Evolutionary conservation across 495 filamentous ascomycete species (phyloP), one percentile per base, ranked within the genome.

Genomic region (Hypoxylon trugodes): DNA sequence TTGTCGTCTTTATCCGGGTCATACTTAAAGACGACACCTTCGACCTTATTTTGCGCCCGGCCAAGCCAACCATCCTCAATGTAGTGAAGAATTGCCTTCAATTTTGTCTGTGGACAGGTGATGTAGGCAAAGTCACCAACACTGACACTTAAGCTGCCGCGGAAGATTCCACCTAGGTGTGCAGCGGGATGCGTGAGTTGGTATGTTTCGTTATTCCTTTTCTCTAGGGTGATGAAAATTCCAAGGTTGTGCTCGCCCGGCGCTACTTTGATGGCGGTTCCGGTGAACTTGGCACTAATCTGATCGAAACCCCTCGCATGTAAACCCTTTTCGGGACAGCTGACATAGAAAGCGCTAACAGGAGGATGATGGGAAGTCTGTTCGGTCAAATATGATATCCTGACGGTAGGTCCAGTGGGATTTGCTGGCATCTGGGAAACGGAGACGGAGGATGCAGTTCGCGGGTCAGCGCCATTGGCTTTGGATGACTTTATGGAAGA

Each of bases 301-400:
- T 98, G 95, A 68, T 98, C 95, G 67, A 92, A 98, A 0, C 95
- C 95, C 50, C 90, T 84, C 13, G 95, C 96, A 22, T 86, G 87
- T 46, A 98, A 84, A 4, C 93, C 95, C 70, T 92, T 95, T 49
- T 95, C 91, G 0, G 92, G 91, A 68, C 95, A 98, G 73, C 93
- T 90, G 59, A 97, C 86, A 74, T 89, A 96, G 78, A 96, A 98
- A 1, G 95, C 95, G 40, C 94, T 97, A 63, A 98, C 94, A 9
- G 95, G 95, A 10, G 95, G 95, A 79, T 98, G 95, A 59, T 98
- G 95, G 5, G 94, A 97, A n/a, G 95, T 92, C 69, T 98, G 95
- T 74, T 98, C 95, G 4, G 95, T 98, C 63, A 98, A 78, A 68
- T 93, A 98, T 25, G 92, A 96, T 45, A 98, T 84, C 56, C 87